Evolutionary conservation across 208 protist species (phyloP), one percentile per base, ranked within the genome.

Genomic region (Crithidia expoeki): DNA sequence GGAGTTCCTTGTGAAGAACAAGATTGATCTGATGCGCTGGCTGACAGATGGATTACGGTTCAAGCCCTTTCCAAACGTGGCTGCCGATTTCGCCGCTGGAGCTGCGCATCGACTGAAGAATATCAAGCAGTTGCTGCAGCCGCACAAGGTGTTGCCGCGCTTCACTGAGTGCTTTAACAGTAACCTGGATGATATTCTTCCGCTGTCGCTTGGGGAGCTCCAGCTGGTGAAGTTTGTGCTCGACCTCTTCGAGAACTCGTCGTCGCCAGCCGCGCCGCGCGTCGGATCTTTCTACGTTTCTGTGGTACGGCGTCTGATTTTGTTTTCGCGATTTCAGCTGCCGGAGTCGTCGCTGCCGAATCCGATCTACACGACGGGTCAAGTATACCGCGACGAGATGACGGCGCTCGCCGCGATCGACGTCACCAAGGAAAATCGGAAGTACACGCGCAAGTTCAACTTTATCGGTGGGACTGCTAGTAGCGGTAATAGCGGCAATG

Each of bases 1-100:
- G 7, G 73, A 74, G 52, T 94, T 94, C 44, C 62, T 94, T 27
- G 71, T 57, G n/a, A 72, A 80, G n/a, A 84, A 91, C 73, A 47
- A 80, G 23, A 85, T 94, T 68, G 83, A 94, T 56, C 68, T 89
- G 38, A 88, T 80, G 63, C 56, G 64, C 16, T 94, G 88, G 88
- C 46, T 90, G 2, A 38, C 58, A 10, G 71, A 86, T 2, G 77
- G 85, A 19, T 68, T 94, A n/a, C 81, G 67, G 36, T 86, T 84
- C 65, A 46, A 67, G 25, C 67, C 84, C 1, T 21, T 86, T 4
- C 40, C 67, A 30, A 55, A 72, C 11, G 79, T 79, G 30, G 62
- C 55, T 6, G 63, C 71, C 23, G 66, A 23, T 0, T 55, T 79
- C n/a, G 34, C 28, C 12, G 62, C 49, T 19, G 64, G 66, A 2